Base-by-base conservation (phyloP, 257 asterid species). In the Ocimum tenuiflorum region DNA sequence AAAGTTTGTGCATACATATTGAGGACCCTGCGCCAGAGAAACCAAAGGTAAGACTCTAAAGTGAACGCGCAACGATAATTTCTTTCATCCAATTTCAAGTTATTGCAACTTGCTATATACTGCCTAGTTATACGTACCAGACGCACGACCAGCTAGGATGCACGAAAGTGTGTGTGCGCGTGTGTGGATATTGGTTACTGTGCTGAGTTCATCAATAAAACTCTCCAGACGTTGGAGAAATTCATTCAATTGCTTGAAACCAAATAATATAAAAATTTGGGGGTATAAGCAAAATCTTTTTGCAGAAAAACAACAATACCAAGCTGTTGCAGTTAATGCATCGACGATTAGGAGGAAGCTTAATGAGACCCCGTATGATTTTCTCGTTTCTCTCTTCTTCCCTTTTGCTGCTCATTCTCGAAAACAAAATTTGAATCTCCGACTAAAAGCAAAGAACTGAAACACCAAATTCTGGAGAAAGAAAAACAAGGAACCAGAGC, bases 281-380 rank as follows among this genome's bases (percentile, higher is more conserved):
- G 33, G 12, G 7, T 12, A 11, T 29, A 66, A 39, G 9, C 7
- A 29, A 36, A 35, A 8, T n/a, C 7, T 29, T 54, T 17, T 14
- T 6, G 24, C 35, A 4, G 23, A 58, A 13, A 56, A 41, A 58
- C 3, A 66, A 24, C 19, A 15, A 52, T 70, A 91, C 98, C 98
- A 86, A 75, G 82, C 85, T 81, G 84, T 91, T 89, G 81, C 96
- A 91, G 87, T 92, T 92, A 36, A 92, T 87, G 90, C 98, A 92
- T 68, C 92, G 78, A 58, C 97, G 91, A 84, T 92, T 92, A 48
- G 97, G 98, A 60, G 97, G 98, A 73, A 92, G 96, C 84, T 92
- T 92, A 88, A 92, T 80, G 38, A 92, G 95, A 17, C 98, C 98
- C 73, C 97, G 79, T 22, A 92, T 87, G 65, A 89, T 82, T 89